Percentiles rank a stretch among this genome's conserved stretches.
These are phyloP conservation scores for Zymoseptoria passerinii DNA, from an alignment of 2,329 filamentous ascomycete species.

Conservation along the genomic window DNA sequence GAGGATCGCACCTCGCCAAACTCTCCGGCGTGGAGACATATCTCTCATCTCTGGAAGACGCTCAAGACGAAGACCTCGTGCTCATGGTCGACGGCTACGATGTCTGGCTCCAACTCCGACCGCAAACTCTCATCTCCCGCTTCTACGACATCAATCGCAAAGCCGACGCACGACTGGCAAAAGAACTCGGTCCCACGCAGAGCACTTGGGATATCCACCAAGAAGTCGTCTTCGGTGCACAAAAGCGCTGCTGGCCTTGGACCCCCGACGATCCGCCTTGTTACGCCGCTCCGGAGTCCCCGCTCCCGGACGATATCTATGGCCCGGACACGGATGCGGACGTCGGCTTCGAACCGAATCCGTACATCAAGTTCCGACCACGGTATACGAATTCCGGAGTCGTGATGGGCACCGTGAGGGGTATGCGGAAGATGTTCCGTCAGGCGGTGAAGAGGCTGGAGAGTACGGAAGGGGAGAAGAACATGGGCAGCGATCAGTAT, in stretches of 20 bases:
- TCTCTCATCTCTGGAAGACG: slow-evolving; percentile 12
- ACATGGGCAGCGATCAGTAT: slow-evolving; percentile 31
- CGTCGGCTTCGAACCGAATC: slow-evolving; percentile 27
- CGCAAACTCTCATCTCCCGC: slow-evolving; percentile 49
- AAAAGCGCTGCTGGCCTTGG: slow-evolving; percentile 27
- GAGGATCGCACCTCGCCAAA: slow-evolving; percentile 29
- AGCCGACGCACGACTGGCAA: slow-evolving; percentile 40
- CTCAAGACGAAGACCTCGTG: slow-evolving; percentile 45
- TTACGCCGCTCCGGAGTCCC: slow-evolving; percentile 25
- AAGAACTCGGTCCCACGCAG: slow-evolving; percentile 19
- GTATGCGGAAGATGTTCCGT: slow-evolving; percentile 24
- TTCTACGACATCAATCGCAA: slow-evolving; percentile 33
- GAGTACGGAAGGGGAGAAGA: slow-evolving; percentile 20
- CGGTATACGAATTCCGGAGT: slow-evolving; percentile 28
- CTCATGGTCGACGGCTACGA: slow-evolving; percentile 57
- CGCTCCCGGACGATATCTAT: slow-evolving; percentile 14
- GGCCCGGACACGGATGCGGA: slow-evolving; percentile 31
- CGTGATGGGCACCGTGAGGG: slow-evolving; percentile 36
- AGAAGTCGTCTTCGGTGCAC: slow-evolving; percentile 32
- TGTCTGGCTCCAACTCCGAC: slow-evolving; percentile 56
- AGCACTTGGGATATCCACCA: slow-evolving; percentile 37
- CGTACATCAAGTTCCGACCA: slow-evolving; percentile 35
- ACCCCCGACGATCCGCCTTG: slow-evolving; percentile 18
- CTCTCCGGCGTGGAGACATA: slow-evolving; percentile 21
- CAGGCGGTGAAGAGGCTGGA: slow-evolving; percentile 32